Evolutionary conservation across 345 rosid species (phyloP).

Genomic region (Citrus cavaleriei): DNA sequence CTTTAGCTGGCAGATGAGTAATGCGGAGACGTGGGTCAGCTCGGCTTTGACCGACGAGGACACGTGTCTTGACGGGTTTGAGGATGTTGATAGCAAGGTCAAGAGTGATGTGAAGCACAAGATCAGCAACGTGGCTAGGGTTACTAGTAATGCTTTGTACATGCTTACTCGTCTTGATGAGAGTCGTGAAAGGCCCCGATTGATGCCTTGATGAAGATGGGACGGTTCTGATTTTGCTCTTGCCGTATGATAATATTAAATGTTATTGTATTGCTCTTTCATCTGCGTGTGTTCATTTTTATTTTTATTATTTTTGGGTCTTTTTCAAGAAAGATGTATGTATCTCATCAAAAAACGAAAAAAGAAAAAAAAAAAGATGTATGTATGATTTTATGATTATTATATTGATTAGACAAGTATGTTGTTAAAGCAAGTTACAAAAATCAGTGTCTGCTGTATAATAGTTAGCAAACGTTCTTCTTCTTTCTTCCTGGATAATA

Average conservation of each 20-base stretch:
- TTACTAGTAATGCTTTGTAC: constrained; percentile 84
- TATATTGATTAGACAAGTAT: no score
- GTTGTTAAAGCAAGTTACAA: no score
- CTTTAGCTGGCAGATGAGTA: constrained; percentile 62
- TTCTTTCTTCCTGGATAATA: constrained; percentile 41
- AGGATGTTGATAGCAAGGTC: constrained; percentile 33
- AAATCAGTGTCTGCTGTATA: no score
- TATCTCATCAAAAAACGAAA: no score
- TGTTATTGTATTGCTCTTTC: no score
- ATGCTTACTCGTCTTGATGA: constrained; percentile 64
- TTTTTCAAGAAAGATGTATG: no score
- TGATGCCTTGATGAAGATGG: constrained; percentile 20
- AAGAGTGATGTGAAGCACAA: constrained; percentile 44
- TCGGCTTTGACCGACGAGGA: constrained; percentile 82
- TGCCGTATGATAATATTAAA: not conserved
- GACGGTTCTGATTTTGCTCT: constrained; percentile 7
- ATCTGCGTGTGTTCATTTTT: no score
- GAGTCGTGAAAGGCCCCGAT: constrained; percentile 24
- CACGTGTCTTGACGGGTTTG: constrained; percentile 88
- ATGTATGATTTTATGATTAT: no score
- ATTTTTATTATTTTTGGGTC: no score
- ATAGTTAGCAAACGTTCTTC: no score
- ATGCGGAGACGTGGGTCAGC: constrained; percentile 85
- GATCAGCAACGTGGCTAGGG: constrained; percentile 57
- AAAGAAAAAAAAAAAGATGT: no score